Evolutionary conservation across 129 eudicot species (phyloP).

Genomic region (Tanacetum coccineum): DNA sequence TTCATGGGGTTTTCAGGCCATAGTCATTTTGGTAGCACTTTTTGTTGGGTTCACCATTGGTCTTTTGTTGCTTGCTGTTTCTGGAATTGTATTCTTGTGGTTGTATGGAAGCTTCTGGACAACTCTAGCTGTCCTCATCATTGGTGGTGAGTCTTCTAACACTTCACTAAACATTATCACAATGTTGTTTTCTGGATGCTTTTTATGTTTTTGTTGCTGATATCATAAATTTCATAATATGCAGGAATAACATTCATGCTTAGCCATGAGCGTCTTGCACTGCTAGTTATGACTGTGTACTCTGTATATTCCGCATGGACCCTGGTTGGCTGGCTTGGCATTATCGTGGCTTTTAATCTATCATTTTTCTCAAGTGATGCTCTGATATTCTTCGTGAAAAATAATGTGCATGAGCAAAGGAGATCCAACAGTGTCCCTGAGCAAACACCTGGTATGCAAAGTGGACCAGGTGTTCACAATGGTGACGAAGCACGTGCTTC

Average conservation of each 20-base stretch:
- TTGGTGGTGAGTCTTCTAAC: slow-evolving; percentile 54
- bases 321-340: slow-evolving; percentile 83
- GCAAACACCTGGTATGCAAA: slow-evolving; percentile 58
- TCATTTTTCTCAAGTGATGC: slow-evolving; percentile 90
- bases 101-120: slow-evolving; percentile 98
- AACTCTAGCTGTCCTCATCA: slow-evolving; percentile 39
- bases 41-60: slow-evolving; percentile 64
- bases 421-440: slow-evolving; percentile 36
- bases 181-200: neutral
- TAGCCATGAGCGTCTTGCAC: slow-evolving; percentile 65
- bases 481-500: slow-evolving; percentile 44
- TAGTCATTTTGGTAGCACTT: slow-evolving; percentile 57
- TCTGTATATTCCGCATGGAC: slow-evolving; percentile 85
- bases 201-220: slow-evolving; percentile 21
- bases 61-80: slow-evolving; percentile 41
- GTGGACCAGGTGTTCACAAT: slow-evolving; percentile 36
- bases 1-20: slow-evolving; percentile 43
- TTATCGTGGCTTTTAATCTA: slow-evolving; percentile 56
- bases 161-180: slow-evolving; percentile 6
- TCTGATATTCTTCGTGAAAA: slow-evolving; percentile 58
- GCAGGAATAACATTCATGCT: slow-evolving; percentile 68
- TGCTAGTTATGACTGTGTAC: slow-evolving; percentile 57
- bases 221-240: slow-evolving; percentile 22
- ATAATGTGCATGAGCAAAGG: slow-evolving; percentile 50
- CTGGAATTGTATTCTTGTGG: slow-evolving; percentile 64